Base-by-base conservation (phyloP, 23 red algal species). In the Gracilaria caudata region DNA sequence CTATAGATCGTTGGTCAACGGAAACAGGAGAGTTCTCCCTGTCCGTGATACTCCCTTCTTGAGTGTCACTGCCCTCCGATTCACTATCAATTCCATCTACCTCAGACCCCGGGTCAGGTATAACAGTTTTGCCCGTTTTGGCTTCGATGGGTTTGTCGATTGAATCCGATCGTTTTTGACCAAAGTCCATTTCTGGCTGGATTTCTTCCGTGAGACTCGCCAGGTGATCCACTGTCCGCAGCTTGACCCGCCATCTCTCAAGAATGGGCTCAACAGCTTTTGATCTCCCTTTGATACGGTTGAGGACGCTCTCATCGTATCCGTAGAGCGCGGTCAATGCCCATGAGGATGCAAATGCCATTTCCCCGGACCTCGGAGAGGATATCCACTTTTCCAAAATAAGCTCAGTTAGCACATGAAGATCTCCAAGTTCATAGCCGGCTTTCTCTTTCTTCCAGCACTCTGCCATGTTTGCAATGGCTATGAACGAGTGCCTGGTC, bases 381-480 rank as follows among this genome's bases (percentile, higher is more conserved):
- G 68, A 68, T 61, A 39, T 47, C 68, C 85, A 89, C 1, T 14
- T 40, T 13, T 26, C 35, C 25, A 79, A 20, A 0, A 89, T 45
- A 35, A 36, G 30, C 32, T 78, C 23, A 2, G 79, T 73, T 21
- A 89, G 25, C 4, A 21, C 13, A 5, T 58, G 23, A 16, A 45
- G 1, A 46, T 89, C 57, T 19, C 34, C 37, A 79, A 89, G 46
- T 0, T 44, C 44, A 56, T 89, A 89, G 4, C 85, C 85, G n/a
- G 68, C 43, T 1, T 51, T 20, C 65, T 89, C 85, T 55, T 89
- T 89, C 11, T 57, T 36, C 72, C 74, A 79, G 59, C 85, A 89
- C 30, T 89, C 85, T 19, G 55, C 46, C 33, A 89, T 89, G 40
- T 89, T 89, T 1, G 68, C 68, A 13, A 89, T 55, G 23, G 85